Base-by-base conservation (phyloP, 768 basidiomycete species). In the Psilocybe azurescens region DNA sequence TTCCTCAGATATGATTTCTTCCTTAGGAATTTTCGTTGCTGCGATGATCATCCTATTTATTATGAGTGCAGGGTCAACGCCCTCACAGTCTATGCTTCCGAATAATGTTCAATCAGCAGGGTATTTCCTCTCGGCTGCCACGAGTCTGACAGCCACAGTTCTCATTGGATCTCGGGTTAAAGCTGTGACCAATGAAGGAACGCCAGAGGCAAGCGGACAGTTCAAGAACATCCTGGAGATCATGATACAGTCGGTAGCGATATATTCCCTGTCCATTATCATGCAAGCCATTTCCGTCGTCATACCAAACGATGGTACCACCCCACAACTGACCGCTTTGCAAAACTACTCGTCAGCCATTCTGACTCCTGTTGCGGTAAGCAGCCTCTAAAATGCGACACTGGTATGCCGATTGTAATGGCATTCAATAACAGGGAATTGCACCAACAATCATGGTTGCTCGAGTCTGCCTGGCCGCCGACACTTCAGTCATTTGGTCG, bases 401-500 rank as follows among this genome's bases (percentile, higher is more conserved):
- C 6, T 20, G 5, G 6, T 10, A 18, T 7, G 11, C 18, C 6
- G 9, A 20, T 24, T 24, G 24, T 24, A 24, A 24, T 24, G 18
- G 18, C 18, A 28, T 28, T 5, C 24, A 50, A 20, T 5, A 30
- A 24, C 49, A 58, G 56, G 56, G 56, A 13, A 49, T 50, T 33
- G 48, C 48, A 24, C 56, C 56, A 0, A 50, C 56, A 9, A 49
- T 58, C 29, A 58, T 58, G 44, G 56, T 58, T 8, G 56, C 47
- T 36, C 56, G 56, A 5, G 47, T 50, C 18, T 20, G 48, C 48
- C 48, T 50, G 20, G 18, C 48, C 24, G 48, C 48, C 16, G 28
- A 50, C 48, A 18, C 38, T 8, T 39, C 38, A 14, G 14, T 39
- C 38, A 39, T 39, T 39, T 39, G 38, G 38, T 39, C 38, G 38